Evolutionary conservation across 2,329 filamentous ascomycete genomes (phyloP), one percentile per base, ranked within the genome.

Genomic region (Pseudofabraea citricarpa): DNA sequence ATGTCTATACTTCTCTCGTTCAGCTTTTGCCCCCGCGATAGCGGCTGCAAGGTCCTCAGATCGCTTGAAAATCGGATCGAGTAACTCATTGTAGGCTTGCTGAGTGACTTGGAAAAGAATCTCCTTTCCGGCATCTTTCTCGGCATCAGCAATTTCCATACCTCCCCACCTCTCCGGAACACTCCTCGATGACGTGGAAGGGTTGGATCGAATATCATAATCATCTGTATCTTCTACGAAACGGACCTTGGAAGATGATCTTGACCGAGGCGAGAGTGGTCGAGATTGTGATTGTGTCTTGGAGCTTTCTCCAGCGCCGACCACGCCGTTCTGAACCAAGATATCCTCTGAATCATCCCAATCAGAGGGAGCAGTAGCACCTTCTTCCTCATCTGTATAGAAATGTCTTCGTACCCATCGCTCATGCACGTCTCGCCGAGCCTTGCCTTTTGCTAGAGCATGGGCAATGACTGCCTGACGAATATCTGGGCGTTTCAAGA

Each of bases 81-180:
- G 77, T 2, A 97, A 71, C 64, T 97, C 90, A 57, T 97, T 96
- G 67, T 95, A 88, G 0, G 89, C 86, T 63, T 95, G 86, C 63
- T 96, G 90, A 0, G 88, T 90, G 23, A 94, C 82, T 61, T 95
- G 87, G 58, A 95, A 96, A 1, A 97, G 70, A 4, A 96, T 85
- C 59, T 97, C 60, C 41, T 62, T 62, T 13, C 60, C 89, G 5
- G 88, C 82, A 61, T 95, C 90, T 46, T 77, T 77, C 62, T 95
- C 90, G 1, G 85, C 83, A 52, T 87, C 81, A 1, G 87, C 85
- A 13, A 94, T 82, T 41, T 89, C 85, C 62, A 87, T 83, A 15
- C 84, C 84, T 38, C 83, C 84, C 83, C 83, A 89, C 45, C 84
- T 75, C 61, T 90, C 84, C 10, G 85, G 80, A 7, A 85, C 73